A percentile compares a stretch with the other conserved stretches of the same genome.
Conservation (phyloP, 2,329 filamentous ascomycete species). For the Penicillium sp. region DNA sequence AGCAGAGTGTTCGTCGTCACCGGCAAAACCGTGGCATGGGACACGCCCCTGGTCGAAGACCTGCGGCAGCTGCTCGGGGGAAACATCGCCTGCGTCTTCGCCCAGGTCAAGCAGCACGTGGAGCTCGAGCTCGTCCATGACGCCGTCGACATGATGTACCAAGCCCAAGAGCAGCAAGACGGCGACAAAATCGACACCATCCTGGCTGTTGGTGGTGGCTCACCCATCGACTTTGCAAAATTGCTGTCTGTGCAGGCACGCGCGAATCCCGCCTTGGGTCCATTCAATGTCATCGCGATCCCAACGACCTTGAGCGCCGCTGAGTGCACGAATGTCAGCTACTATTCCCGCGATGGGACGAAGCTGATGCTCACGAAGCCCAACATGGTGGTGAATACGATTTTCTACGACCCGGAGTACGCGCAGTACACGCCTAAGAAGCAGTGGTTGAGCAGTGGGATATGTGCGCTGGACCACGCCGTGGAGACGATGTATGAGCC, state of each 20-base stretch:
- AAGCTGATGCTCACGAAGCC: constrained; percentile 47
- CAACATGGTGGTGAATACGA: constrained; percentile 43
- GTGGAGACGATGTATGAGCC: constrained; percentile 54
- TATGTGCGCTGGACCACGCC: constrained; percentile 55
- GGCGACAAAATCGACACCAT: constrained; percentile 52
- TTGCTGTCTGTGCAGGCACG: constrained; percentile 43
- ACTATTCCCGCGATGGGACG: constrained; percentile 47
- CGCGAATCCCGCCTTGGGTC: constrained; percentile 29
- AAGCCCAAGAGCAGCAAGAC: constrained; percentile 19
- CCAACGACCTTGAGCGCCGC: constrained; percentile 50
- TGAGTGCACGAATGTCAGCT: constrained; percentile 53
- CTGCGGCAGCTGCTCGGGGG: constrained; percentile 47
- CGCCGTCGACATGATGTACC: constrained; percentile 33
- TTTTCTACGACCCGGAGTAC: constrained; percentile 54
- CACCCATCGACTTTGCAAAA: constrained; percentile 52
- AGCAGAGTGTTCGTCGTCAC: constrained; percentile 58
- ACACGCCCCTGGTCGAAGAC: constrained; percentile 50
- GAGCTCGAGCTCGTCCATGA: background rate
- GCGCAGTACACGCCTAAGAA: constrained; percentile 48
- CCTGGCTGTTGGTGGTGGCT: constrained; percentile 53
- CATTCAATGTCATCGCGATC: constrained; percentile 45
- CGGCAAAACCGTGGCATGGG: constrained; percentile 50
- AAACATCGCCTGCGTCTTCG: constrained; percentile 52
- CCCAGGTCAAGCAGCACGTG: constrained; percentile 47
- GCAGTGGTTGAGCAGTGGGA: constrained; percentile 50